phyloP scores from a whole-genome alignment of 108 stramenopile genomes.

The Skeletonema costatum region DNA sequence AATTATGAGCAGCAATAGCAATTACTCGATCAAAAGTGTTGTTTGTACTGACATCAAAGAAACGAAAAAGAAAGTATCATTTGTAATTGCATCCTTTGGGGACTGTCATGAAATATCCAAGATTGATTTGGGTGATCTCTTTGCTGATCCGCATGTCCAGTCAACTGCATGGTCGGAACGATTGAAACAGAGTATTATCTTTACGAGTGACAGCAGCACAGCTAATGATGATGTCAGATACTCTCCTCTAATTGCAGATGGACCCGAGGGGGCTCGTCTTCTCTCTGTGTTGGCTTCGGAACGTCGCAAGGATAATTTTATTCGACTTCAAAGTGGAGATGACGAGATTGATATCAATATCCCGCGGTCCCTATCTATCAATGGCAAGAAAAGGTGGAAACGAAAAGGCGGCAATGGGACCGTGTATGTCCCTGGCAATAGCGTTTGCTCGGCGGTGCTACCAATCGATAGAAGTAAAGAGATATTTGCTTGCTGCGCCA shows the following conservation, averaged over 20 bases:
- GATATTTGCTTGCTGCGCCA: slow-evolving; percentile 58
- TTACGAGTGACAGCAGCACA: background rate
- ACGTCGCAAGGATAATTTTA: slow-evolving; percentile 50
- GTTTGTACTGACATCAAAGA: slow-evolving; percentile 20
- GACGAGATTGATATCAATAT: slow-evolving; percentile 33
- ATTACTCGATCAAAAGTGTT: background rate
- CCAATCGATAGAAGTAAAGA: slow-evolving; percentile 14
- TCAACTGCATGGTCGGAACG: slow-evolving; percentile 1
- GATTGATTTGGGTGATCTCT: slow-evolving; percentile 55
- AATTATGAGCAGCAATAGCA: background rate
- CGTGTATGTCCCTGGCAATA: slow-evolving; percentile 44
- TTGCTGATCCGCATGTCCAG: slow-evolving; percentile 32
- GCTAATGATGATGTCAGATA: background rate
- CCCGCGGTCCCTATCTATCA: slow-evolving; percentile 21
- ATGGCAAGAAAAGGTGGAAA: slow-evolving; percentile 35
- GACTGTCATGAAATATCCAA: slow-evolving; percentile 37
- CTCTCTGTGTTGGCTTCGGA: slow-evolving; percentile 70
- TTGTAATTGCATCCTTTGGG: slow-evolving; percentile 22
- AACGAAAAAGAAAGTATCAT: slow-evolving; percentile 15
- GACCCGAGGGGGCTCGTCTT: slow-evolving; percentile 78
- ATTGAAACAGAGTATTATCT: slow-evolving; percentile 15
- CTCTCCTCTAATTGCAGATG: slow-evolving; percentile 58
- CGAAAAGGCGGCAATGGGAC: slow-evolving; percentile 15
- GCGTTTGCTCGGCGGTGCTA: slow-evolving; percentile 38
- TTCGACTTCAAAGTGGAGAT: slow-evolving; percentile 26